Evolutionary conservation across 2,329 filamentous ascomycete genomes (phyloP), one percentile per base, ranked within the genome.

Genomic region (Aspergillus sp.): DNA sequence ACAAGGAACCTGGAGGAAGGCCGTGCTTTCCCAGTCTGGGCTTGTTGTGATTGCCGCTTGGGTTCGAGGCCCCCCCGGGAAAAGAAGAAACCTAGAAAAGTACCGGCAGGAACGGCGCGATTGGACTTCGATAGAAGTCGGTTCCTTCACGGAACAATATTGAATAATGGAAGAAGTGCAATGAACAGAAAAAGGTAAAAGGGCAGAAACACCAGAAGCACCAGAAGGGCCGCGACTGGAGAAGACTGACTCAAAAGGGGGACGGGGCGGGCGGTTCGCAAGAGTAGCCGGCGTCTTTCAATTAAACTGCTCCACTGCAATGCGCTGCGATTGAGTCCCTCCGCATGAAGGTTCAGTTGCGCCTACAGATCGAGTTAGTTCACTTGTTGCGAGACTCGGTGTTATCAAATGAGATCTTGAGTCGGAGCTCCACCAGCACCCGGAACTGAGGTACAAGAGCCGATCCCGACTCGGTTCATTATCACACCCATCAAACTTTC

Each of bases 231-330:
- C 19, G 44, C 44, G 55, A 38, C 47, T 41, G 48, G 36, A 44
- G 25, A 50, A 50, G 47, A 58, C 39, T 51, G 53, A 51, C 44
- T 57, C 54, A 47, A 57, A 21, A 50, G 38, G 51, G 57, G 50
- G 59, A 25, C 36, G 55, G 55, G 25, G 36, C 50, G 59, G 56
- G 47, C 44, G 59, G 42, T 61, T 61, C 51, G 41, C 59, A 19
- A 61, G 52, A 61, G 59, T 39, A 49, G 44, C 59, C 50, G 59
- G 30, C 51, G 56, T 54, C 56, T 54, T 59, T 38, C 56, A 61
- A 59, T 55, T 52, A 58, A 59, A 59, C 55, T 25, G 50, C 55
- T 61, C 59, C 59, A 61, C 59, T 32, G 52, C 52, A 54, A 54
- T 42, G 52, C 38, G 38, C 39, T 55, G 25, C n/a, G 17, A 25